These are phyloP conservation scores for Aspergillus jensenii DNA, from an alignment of 2,329 filamentous ascomycete species.

Conservation along the genomic window DNA sequence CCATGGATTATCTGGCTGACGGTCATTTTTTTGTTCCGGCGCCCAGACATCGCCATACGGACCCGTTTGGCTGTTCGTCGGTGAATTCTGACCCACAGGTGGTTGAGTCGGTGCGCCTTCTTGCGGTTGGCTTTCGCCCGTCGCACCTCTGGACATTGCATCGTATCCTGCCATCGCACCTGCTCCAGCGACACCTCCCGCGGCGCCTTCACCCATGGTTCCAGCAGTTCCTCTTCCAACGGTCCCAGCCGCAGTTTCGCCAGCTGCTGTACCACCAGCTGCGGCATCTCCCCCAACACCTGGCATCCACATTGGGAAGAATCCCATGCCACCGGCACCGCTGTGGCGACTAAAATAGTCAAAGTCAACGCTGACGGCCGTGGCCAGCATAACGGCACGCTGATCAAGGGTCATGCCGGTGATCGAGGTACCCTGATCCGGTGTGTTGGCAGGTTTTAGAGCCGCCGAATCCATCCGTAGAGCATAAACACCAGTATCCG, in stretches of 20 bases:
- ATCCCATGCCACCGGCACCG: conserved; percentile 45
- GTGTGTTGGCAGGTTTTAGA: conserved; percentile 38
- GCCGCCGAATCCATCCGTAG: conserved; percentile 63
- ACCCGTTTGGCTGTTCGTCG: conserved; percentile 18
- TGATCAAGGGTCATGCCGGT: conserved; percentile 65
- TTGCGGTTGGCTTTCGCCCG: conserved; percentile 26
- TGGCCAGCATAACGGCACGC: conserved; percentile 65
- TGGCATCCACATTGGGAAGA: conserved; percentile 56
- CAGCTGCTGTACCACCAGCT: conserved; percentile 40
- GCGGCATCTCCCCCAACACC: conserved; percentile 42
- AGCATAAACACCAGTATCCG: conserved; percentile 65
- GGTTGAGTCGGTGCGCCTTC: conserved; percentile 18
- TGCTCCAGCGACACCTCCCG: conserved; percentile 52
- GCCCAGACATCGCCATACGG: conserved; percentile 29
- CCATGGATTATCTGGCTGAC: conserved; percentile 25
- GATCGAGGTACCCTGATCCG: conserved; percentile 20
- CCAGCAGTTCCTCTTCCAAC: conserved; percentile 41
- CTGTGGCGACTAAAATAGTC: conserved; percentile 67
- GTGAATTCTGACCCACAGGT: conserved; percentile 17
- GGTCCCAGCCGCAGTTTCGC: conserved; percentile 38
- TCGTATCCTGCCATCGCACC: conserved; percentile 64
- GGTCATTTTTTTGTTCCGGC: conserved; percentile 22
- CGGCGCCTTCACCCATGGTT: conserved; percentile 37
- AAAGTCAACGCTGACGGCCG: conserved; percentile 65
- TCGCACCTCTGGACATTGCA: conserved; percentile 57